Evolutionary conservation across 78 protist species (phyloP), one percentile per base, ranked within the genome.

Genomic region (Monocercomonoides exilis): DNA sequence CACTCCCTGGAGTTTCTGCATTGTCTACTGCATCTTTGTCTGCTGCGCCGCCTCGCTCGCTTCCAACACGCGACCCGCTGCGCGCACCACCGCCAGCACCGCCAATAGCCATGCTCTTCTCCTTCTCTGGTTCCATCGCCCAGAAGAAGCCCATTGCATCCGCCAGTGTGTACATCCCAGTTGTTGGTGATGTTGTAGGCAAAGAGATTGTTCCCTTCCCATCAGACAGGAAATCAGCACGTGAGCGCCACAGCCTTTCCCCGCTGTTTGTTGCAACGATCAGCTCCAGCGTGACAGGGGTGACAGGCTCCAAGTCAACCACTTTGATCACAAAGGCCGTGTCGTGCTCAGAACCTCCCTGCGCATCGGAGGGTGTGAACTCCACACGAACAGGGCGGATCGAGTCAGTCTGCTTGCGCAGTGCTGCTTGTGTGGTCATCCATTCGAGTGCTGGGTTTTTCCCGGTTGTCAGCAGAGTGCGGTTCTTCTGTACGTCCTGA

Each of bases 61-160:
- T n/a, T n/a, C n/a, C n/a, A n/a, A n/a, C n/a, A n/a, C n/a, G n/a
- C n/a, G n/a, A n/a, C n/a, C n/a, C n/a, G n/a, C n/a, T n/a, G n/a
- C n/a, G n/a, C n/a, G n/a, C n/a, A n/a, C n/a, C n/a, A n/a, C n/a
- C n/a, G n/a, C n/a, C n/a, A n/a, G n/a, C n/a, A n/a, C n/a, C n/a
- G n/a, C n/a, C n/a, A n/a, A n/a, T n/a, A n/a, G n/a, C n/a, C n/a
- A n/a, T n/a, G 38, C 70, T 11, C 70, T 21, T 11, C 70, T 54
- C 70, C 70, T 54, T 11, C 70, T 54, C 70, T 21, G 11, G 11
- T 21, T 54, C 82, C 82, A 79, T 79, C 82, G 82, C n/a, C 82
- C 82, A 79, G 82, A 79, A 79, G 42, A 79, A 4, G 45, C 82
- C 82, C 82, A 79, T 79, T 41, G 82, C 43, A 41, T 79, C 82